A percentile compares a stretch with the other conserved stretches of the same genome.
Evolutionary conservation across 352 stramenopile species (phyloP).

Genomic region (Phytophthora meadii): DNA sequence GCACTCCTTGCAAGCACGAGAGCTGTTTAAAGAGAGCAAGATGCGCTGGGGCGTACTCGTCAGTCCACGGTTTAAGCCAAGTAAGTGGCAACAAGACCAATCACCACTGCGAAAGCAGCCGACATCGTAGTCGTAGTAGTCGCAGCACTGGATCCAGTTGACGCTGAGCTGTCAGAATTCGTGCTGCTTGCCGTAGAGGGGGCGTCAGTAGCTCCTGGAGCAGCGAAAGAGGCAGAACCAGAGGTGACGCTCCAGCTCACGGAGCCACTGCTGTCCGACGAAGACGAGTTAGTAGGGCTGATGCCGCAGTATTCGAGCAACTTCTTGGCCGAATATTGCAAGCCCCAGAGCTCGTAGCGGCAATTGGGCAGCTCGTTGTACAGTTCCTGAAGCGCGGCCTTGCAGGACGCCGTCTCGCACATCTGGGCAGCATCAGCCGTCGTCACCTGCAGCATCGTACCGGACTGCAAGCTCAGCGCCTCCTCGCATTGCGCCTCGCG

Average conservation of each 20-base stretch:
- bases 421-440: slow-evolving; percentile 44
- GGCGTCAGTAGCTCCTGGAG: slow-evolving; percentile 42
- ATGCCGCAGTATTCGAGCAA: slow-evolving; percentile 63
- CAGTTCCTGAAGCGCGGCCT: slow-evolving; percentile 56
- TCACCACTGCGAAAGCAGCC: slow-evolving; percentile 28
- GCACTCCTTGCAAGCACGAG: slow-evolving; percentile 13
- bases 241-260: slow-evolving; percentile 35
- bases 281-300: slow-evolving; percentile 42
- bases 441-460: slow-evolving; percentile 60
- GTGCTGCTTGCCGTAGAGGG: slow-evolving; percentile 34
- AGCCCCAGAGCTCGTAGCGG: slow-evolving; percentile 57
- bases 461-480: slow-evolving; percentile 26
- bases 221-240: slow-evolving; percentile 41
- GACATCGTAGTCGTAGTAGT: slow-evolving; percentile 19
- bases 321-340: slow-evolving; percentile 47
- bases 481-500: slow-evolving; percentile 63
- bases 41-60: neutral
- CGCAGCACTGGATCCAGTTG: slow-evolving; percentile 23
- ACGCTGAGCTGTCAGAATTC: slow-evolving; percentile 23
- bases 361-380: slow-evolving; percentile 72
- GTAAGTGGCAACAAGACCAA: slow-evolving; percentile 37
- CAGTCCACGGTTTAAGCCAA: slow-evolving; percentile 29
- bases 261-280: slow-evolving; percentile 22
- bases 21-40: slow-evolving; percentile 15
- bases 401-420: slow-evolving; percentile 56